Evolutionary conservation across 2,329 filamentous ascomycete genomes (phyloP).

Genomic region (Aspergillus hiratsukae): DNA sequence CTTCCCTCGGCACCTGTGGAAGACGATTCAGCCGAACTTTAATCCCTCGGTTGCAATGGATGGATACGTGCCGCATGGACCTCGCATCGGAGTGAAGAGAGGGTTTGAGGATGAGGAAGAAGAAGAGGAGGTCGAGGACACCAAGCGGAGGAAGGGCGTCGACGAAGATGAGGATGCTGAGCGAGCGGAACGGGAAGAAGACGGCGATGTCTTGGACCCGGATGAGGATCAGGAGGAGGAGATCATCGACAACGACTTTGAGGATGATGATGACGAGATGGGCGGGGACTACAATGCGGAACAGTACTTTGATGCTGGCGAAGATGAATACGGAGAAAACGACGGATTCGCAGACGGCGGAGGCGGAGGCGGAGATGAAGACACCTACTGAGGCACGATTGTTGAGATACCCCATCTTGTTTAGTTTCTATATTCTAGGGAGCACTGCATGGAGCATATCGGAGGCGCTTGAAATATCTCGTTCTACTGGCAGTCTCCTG

Average conservation of each 20-base stretch:
- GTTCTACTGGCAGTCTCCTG: no score
- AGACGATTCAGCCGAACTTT: constrained; percentile 47
- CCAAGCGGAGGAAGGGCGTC: constrained; percentile 29
- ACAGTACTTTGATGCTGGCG: constrained; percentile 60
- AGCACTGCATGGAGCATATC: neutral
- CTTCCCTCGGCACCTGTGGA: constrained; percentile 57
- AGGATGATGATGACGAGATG: constrained; percentile 56
- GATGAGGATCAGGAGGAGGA: constrained; percentile 50
- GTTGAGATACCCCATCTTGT: constrained; percentile 27
- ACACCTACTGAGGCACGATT: constrained; percentile 30
- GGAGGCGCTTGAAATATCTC: neutral
- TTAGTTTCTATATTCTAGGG: constrained; percentile 13
- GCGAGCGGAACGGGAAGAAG: constrained; percentile 36
- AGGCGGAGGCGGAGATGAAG: constrained; percentile 50
- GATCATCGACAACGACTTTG: constrained; percentile 56
- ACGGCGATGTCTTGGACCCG: constrained; percentile 38
- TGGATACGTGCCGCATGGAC: constrained; percentile 20
- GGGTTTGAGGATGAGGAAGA: constrained; percentile 46
- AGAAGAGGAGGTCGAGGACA: constrained; percentile 29
- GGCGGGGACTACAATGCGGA: constrained; percentile 62
- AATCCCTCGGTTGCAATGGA: constrained; percentile 31
- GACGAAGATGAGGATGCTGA: constrained; percentile 30
- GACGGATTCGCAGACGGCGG: constrained; percentile 54
- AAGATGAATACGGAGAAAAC: constrained; percentile 50
- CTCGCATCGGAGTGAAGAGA: constrained; percentile 24